Base-by-base conservation (phyloP, 306 rosid genomes). In the Begonia peltatifolia region DNA sequence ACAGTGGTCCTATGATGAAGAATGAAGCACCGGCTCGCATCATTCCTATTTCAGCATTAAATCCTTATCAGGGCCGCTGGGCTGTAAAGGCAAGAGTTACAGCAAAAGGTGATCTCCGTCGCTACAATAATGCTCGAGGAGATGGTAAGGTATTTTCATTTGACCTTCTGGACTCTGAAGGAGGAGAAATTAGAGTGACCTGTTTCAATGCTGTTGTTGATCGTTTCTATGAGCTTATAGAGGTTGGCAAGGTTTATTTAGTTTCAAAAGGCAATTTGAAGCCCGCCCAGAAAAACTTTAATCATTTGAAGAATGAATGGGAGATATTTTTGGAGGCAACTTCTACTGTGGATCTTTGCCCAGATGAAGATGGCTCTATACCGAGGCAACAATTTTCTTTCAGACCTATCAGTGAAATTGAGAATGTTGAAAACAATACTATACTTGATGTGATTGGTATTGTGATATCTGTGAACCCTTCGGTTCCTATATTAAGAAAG, bases 131-230 rank as follows among this genome's bases (percentile, higher is more conserved):
- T 73, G 95, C 94, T 44, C 76, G 89, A 11, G 99, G 99, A 76
- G 99, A 86, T 66, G 99, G 99, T 15, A 90, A 90, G 69, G 95
- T 90, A 18, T 90, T 90, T 76, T 83, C 95, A 6, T 90, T 90
- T 36, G 99, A 90, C 68, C 94, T 90, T 59, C 94, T 90, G 47
- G 99, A 90, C 67, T 90, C 93, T 62, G 94, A 90, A 52, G 95
- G 99, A 38, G 99, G 99, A 59, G 99, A 90, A 73, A 81, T 90
- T 61, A 77, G 96, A 35, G 86, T 81, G 54, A 86, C 99, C 50
- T 86, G 99, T 69, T 90, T 90, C 79, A 90, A 90, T 74, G 94
- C 96, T 53, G 81, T 86, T 65, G 94, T 90, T 63, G 99, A 90
- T 68, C 84, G 84, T 52, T 86, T 83, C 71, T 86, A 78, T 54